phyloP scores from a whole-genome alignment of 2,329 filamentous ascomycete species.

The Dothideomycetes sp. region DNA sequence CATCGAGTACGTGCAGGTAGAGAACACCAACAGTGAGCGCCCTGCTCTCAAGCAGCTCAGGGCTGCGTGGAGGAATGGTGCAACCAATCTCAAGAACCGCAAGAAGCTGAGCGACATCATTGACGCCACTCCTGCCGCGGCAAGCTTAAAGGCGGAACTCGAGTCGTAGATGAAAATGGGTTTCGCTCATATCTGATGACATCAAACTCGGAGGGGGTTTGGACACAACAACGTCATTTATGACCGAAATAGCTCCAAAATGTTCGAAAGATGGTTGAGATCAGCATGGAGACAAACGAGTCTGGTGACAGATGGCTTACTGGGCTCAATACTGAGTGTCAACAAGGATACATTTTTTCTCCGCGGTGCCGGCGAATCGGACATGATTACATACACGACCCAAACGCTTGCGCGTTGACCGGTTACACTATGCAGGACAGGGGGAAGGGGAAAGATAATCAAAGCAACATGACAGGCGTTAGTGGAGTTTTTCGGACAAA shows the following conservation, averaged over 20 bases:
- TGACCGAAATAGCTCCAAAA: not conserved
- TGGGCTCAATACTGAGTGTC: not conserved
- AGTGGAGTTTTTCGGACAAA: not conserved
- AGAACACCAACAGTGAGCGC: constrained; percentile 29
- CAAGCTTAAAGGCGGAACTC: constrained; percentile 6
- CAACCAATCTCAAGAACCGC: constrained; percentile 44
- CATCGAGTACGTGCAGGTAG: constrained; percentile 41
- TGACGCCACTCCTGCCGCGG: constrained; percentile 25
- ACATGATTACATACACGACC: not conserved
- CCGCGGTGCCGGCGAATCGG: too few species aligned
- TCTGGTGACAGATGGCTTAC: not conserved
- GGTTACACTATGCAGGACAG: too few species aligned
- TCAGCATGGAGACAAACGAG: not conserved
- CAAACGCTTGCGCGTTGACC: too few species aligned
- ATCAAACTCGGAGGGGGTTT: too few species aligned
- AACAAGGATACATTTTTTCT: not conserved
- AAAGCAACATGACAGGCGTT: not conserved
- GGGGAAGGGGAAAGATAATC: not conserved
- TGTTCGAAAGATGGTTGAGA: not conserved
- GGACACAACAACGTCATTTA: not conserved
- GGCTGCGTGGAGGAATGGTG: constrained; percentile 42
- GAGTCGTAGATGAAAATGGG: constrained; percentile 1
- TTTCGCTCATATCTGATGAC: too few species aligned
- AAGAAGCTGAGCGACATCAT: constrained; percentile 44
- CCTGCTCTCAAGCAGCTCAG: constrained; percentile 41